phyloP scores from a whole-genome alignment of 805 yeast species.

The Saccharomyces jurei region DNA sequence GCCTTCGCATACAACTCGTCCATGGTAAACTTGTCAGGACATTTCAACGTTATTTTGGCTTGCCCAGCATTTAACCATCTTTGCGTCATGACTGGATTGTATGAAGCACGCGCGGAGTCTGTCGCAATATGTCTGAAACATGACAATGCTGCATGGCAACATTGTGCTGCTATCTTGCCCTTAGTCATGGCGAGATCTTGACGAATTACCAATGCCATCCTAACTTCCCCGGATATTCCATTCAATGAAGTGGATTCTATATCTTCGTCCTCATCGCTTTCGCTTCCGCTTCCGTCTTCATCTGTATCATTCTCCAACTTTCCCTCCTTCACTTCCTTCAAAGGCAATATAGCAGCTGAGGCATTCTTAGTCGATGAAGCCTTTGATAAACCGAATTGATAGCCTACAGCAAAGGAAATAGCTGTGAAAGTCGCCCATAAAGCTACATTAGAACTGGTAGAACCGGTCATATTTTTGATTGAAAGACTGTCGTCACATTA shows the following conservation, averaged over 20 bases:
- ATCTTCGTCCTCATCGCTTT: conserved; percentile 47
- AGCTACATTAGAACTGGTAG: conserved; percentile 10
- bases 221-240: conserved; percentile 66
- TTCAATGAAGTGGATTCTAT: conserved; percentile 55
- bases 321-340: conserved; percentile 1
- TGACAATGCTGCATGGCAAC: conserved; percentile 94
- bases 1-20: conserved; percentile 75
- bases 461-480: neutral
- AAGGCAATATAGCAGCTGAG: neutral
- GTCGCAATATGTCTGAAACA: conserved; percentile 64
- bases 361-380: conserved; percentile 10
- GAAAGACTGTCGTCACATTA: neutral
- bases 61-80: conserved; percentile 85
- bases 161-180: conserved; percentile 96
- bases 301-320: conserved; percentile 15
- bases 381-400: conserved; percentile 20
- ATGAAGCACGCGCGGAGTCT: conserved; percentile 39
- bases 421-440: conserved; percentile 19
- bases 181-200: conserved; percentile 86
- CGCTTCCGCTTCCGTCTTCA: conserved; percentile 35
- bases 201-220: conserved; percentile 83
- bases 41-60: conserved; percentile 85
- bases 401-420: conserved; percentile 27
- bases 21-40: conserved; percentile 58
- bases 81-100: conserved; percentile 53